phyloP scores from a whole-genome alignment of 441 rosid species.

The Populus hybrid region DNA sequence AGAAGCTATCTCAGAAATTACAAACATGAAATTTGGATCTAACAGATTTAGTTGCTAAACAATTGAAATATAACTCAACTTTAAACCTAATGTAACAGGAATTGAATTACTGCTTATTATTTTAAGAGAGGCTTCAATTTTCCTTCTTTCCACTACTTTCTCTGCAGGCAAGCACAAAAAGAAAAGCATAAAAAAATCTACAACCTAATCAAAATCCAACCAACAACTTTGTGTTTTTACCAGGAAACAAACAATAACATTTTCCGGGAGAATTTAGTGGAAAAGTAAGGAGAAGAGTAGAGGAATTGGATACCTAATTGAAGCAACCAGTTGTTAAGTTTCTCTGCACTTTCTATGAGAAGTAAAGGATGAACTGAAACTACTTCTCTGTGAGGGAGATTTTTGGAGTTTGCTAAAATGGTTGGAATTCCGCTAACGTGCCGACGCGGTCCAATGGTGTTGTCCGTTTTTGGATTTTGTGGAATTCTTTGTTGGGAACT shows the following conservation, averaged over 20 bases:
- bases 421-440: conserved; percentile 22
- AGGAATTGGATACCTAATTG: not conserved
- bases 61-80: not conserved
- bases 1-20: not conserved
- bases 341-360: not conserved
- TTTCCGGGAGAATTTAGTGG: conserved; percentile 9
- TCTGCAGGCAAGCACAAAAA: not conserved
- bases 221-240: not conserved
- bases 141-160: not conserved
- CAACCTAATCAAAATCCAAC: not conserved
- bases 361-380: not conserved
- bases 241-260: conserved; percentile 9
- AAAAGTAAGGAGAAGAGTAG: not conserved
- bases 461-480: conserved; percentile 23
- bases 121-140: not conserved
- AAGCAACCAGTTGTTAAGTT: not conserved
- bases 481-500: not conserved
- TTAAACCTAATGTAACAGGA: not conserved
- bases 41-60: not conserved
- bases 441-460: conserved; percentile 34
- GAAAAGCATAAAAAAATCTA: not conserved
- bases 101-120: not conserved
- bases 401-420: not conserved
- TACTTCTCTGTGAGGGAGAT: not conserved
- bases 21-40: not conserved